Base-by-base conservation (phyloP, 2,329 filamentous ascomycete genomes). In the Diaporthe citriasiana region DNA sequence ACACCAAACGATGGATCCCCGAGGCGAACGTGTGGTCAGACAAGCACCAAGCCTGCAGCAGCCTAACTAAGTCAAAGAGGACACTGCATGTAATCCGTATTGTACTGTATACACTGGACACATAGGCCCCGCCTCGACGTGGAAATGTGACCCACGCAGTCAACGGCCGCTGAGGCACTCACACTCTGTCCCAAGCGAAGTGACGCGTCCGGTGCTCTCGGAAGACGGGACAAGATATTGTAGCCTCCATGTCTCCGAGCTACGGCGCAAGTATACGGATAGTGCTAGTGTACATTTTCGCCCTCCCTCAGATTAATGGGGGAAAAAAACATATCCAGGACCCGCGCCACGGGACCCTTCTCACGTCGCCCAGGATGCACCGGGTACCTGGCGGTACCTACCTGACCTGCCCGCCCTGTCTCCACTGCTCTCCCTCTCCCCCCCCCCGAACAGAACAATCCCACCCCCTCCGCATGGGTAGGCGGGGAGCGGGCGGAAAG, bases 151-250 rank as follows among this genome's bases (percentile, higher is more conserved):
- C 35, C 38, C 57, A 42, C 57, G n/a, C 56, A 42, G n/a, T 60
- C 57, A 30, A 19, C 7, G 57, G 3, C 57, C 38, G n/a, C n/a
- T 30, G 35, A 17, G 57, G 19, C 12, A 60, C 38, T 40, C 57
- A 60, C 38, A 60, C 57, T 40, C 38, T 60, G 57, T 42, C 57
- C 38, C n/a, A 60, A 27, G 57, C 57, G 35, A 45, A 45, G n/a
- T 45, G 30, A 59, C 56, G 56, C 56, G 56, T 59, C 33, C 56
- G 35, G 56, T n/a, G 3, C 22, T 40, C 35, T 40, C 59, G 59
- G 59, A 27, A 47, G 40, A 22, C 22, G 17, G 56, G 12, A 25
- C 27, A 35, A 65, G 42, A 50, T 45, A 27, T 33, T 33, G 27
- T 50, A 42, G 57, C 9, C 45, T 45, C 60, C 60, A 38, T 45